These are phyloP conservation scores for Comarum palustre DNA, from an alignment of 306 rosid genomes.

Conservation along the genomic window DNA sequence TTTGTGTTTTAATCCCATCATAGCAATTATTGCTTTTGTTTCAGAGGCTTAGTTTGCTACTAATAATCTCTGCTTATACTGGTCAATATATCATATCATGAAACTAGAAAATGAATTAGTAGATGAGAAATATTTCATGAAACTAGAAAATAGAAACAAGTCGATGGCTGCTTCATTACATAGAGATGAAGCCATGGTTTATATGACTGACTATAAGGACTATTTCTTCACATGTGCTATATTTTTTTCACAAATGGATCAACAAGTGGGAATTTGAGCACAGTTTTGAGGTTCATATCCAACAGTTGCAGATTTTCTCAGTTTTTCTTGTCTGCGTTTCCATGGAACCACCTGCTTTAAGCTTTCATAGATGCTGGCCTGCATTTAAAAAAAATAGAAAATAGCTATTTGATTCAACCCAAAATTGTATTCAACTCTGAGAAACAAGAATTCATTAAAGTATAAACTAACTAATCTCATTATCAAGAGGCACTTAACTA, in stretches of 20 bases:
- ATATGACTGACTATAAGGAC: background rate
- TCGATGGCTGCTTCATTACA: background rate
- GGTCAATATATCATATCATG: background rate
- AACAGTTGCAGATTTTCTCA: constrained; percentile 12
- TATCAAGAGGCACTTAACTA: background rate
- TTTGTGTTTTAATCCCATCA: background rate
- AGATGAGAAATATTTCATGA: background rate
- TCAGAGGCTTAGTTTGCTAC: background rate
- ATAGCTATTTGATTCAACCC: background rate
- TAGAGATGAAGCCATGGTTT: background rate
- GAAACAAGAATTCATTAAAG: background rate
- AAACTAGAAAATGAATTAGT: no score
- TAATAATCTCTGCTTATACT: background rate
- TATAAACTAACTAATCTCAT: background rate
- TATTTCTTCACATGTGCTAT: background rate
- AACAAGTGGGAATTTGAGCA: constrained; percentile 3
- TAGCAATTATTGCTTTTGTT: background rate
- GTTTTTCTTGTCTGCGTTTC: constrained; percentile 55
- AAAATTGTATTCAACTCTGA: background rate
- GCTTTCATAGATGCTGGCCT: constrained; percentile 70
- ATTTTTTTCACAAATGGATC: background rate
- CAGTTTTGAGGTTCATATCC: constrained; percentile 3
- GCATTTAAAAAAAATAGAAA: constrained; percentile 24
- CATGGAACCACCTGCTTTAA: constrained; percentile 84
- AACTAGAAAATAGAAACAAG: background rate